A percentile compares a stretch with the other conserved stretches of the same genome.
phyloP scores from a whole-genome alignment of 768 basidiomycete genomes.

The Naganishia vishniacii region DNA sequence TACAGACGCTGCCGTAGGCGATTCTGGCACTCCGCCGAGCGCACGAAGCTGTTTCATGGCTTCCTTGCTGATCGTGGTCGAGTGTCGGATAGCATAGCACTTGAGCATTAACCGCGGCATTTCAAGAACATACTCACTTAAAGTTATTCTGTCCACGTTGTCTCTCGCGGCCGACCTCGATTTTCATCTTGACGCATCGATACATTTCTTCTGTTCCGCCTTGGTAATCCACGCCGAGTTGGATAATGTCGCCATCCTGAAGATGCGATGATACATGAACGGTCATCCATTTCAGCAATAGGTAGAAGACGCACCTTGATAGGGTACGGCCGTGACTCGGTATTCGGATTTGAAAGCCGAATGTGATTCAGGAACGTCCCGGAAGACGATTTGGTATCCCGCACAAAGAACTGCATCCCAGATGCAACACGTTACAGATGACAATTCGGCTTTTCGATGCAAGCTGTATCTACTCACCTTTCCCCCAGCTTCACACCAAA shows the following conservation, averaged over 20 bases:
- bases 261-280: too few species aligned
- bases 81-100: too few species aligned
- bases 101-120: too few species aligned
- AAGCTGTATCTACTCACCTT: constrained; percentile 41
- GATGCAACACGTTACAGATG: too few species aligned
- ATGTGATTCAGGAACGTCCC: constrained; percentile 97
- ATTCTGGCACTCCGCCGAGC: constrained; percentile 44
- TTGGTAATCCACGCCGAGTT: constrained; percentile 95
- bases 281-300: too few species aligned
- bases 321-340: constrained; percentile 68
- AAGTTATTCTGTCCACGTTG: constrained; percentile 81
- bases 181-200: constrained; percentile 89
- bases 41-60: constrained; percentile 69
- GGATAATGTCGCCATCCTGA: constrained; percentile 84
- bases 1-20: constrained; percentile 24
- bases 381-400: constrained; percentile 79
- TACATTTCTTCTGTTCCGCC: constrained; percentile 96
- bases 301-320: constrained; percentile 60
- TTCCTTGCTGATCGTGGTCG: constrained; percentile 50
- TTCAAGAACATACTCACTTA: too few species aligned
- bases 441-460: constrained; percentile 14
- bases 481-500: constrained; percentile 62
- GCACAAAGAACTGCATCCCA: constrained; percentile 65
- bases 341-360: constrained; percentile 73
- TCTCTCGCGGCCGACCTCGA: constrained; percentile 89